Base-by-base conservation (phyloP, 495 filamentous ascomycete genomes). In the Xylaria grammica region DNA sequence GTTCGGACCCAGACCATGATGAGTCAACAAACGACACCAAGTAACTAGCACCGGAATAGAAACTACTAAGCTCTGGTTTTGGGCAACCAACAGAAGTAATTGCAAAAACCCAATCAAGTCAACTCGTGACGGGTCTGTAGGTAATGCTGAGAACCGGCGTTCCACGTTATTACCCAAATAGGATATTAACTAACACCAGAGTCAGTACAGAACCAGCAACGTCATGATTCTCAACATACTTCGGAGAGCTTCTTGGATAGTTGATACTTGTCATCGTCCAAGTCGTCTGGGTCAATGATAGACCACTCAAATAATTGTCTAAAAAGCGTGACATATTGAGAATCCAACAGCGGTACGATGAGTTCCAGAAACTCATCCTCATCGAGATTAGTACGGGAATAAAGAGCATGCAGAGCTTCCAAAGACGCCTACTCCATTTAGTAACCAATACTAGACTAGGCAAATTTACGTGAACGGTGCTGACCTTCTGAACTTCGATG, bases 161-260 rank as follows among this genome's bases (percentile, higher is more conserved):
- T 94, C 91, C 58, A 97, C 79, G 69, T 90, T 94, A 52, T 89
- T 89, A 17, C 90, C 93, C 51, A 97, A 80, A 70, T 89, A 91
- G 49, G 93, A 91, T 22, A 97, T 82, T 80, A 96, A 87, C 91
- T 94, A 57, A 32, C 54, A 20, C 32, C 36, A 2, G 15, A 30
- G 64, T 76, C 52, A 78, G 68, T 49, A 64, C 34, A 51, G 34
- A 24, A n/a, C 63, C 40, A 46, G 1, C 59, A 44, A 22, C 42
- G 22, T 46, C 20, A n/a, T 15, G 26, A 6, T 58, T 42, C 34
- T 11, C 30, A 30, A 63, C 75, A 72, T 80, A 91, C 92, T 87
- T 98, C 95, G 4, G 94, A 93, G 40, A 98, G 86, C 78, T 94
- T 97, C 79, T 97, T 97, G 22, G 90, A 87, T 67, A 98, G 87